A percentile compares a stretch with the other conserved stretches of the same genome.
Conservation (phyloP, 208 protist genomes). For the Leishmania tarentolae region DNA sequence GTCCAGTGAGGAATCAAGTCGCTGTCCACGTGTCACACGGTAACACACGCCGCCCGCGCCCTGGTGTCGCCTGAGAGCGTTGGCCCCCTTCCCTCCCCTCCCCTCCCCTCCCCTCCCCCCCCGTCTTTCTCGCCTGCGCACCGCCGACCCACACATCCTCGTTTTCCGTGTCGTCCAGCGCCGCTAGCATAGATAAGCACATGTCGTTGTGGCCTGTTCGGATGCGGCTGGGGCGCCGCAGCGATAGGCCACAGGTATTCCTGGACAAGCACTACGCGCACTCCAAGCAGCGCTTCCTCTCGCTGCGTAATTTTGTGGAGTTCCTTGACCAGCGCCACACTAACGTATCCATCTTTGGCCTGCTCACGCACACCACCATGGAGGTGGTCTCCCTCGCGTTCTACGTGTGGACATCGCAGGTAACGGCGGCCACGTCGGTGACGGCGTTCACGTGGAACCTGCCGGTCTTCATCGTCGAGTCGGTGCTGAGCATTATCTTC, state of each 20-base stretch:
- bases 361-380: slow-evolving; percentile 61
- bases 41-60: too few species aligned
- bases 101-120: too few species aligned
- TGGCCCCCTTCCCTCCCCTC: too few species aligned
- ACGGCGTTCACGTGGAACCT: slow-evolving; percentile 57
- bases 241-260: slow-evolving; percentile 22
- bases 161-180: background rate
- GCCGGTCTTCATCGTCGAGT: slow-evolving; percentile 58
- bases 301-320: slow-evolving; percentile 65
- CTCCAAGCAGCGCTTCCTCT: slow-evolving; percentile 36
- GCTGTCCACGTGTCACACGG: too few species aligned
- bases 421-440: slow-evolving; percentile 26
- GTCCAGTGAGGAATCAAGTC: too few species aligned
- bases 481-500: slow-evolving; percentile 78
- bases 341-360: slow-evolving; percentile 56
- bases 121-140: background rate
- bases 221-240: slow-evolving; percentile 21
- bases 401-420: slow-evolving; percentile 76
- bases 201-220: slow-evolving; percentile 6
- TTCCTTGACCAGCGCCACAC: slow-evolving; percentile 69
- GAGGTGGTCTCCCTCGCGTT: slow-evolving; percentile 60
- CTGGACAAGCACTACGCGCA: slow-evolving; percentile 46
- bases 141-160: background rate
- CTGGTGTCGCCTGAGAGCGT: too few species aligned
- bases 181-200: background rate